Conservation (phyloP, 2,329 filamentous ascomycete genomes). For the Fusarium sp. region DNA sequence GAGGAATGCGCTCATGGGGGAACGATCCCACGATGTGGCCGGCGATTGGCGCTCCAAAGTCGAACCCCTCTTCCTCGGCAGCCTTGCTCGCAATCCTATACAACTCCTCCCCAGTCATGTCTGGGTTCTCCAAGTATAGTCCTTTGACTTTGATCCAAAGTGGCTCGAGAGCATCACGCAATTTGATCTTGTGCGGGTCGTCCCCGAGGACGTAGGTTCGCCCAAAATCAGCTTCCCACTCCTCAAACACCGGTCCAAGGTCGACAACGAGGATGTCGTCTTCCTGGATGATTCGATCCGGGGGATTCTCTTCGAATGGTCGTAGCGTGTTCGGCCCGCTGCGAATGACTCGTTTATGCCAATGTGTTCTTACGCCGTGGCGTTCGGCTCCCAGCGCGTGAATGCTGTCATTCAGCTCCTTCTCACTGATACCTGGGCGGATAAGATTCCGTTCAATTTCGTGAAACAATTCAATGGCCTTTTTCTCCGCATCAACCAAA, state of each 20-base stretch:
- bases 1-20: constrained; percentile 1
- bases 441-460: constrained; percentile 58
- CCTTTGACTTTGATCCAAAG: constrained; percentile 59
- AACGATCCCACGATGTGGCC: neutral
- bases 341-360: constrained; percentile 68
- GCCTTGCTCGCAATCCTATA: neutral
- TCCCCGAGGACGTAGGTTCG: constrained; percentile 66
- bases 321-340: constrained; percentile 65
- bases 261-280: constrained; percentile 69
- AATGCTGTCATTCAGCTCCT: constrained; percentile 62
- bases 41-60: neutral
- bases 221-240: constrained; percentile 61
- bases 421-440: neutral
- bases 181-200: constrained; percentile 60
- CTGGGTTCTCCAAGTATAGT: neutral
- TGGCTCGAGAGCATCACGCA: constrained; percentile 64
- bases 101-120: neutral
- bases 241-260: constrained; percentile 67
- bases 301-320: constrained; percentile 65
- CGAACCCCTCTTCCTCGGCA: neutral
- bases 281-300: constrained; percentile 62
- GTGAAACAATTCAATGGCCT: constrained; percentile 62
- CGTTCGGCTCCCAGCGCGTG: constrained; percentile 51
- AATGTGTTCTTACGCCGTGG: constrained; percentile 63
- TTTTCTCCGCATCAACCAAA: constrained; percentile 63